These are phyloP conservation scores for Rhododendron williamsianum DNA, from an alignment of 148 eudicot species.

Conservation along the genomic window DNA sequence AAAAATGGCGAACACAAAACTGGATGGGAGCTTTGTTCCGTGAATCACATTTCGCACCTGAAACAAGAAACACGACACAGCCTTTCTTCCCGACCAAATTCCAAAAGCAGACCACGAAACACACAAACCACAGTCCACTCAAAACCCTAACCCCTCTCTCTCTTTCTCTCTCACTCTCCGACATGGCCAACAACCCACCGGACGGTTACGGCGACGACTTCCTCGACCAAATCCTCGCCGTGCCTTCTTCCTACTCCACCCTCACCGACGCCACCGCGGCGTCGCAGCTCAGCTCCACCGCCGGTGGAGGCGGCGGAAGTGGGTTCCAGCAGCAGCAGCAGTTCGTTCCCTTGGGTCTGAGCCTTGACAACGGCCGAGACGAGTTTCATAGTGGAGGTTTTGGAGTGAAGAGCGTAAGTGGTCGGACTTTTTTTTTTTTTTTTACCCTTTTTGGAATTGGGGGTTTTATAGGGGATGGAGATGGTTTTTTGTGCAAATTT, in stretches of 20 bases:
- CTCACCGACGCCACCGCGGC: conserved; percentile 19
- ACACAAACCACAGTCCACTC: neutral
- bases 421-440: neutral
- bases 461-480: neutral
- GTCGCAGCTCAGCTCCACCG: conserved; percentile 10
- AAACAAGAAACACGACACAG: neutral
- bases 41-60: neutral
- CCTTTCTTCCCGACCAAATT: neutral
- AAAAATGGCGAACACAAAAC: no score
- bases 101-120: neutral
- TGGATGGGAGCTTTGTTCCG: neutral
- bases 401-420: conserved; percentile 21
- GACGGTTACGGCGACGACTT: conserved; percentile 43
- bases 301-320: neutral
- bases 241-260: conserved; percentile 26
- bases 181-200: conserved; percentile 34
- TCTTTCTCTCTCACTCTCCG: neutral
- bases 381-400: conserved; percentile 18
- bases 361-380: conserved; percentile 36
- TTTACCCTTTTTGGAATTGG: neutral
- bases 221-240: conserved; percentile 43
- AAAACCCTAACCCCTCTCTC: neutral
- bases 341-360: conserved; percentile 35
- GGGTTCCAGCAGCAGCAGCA: conserved; percentile 19
- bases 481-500: neutral